Conservation (phyloP, 2,329 filamentous ascomycete species). For the Intubia oerlemansii region DNA sequence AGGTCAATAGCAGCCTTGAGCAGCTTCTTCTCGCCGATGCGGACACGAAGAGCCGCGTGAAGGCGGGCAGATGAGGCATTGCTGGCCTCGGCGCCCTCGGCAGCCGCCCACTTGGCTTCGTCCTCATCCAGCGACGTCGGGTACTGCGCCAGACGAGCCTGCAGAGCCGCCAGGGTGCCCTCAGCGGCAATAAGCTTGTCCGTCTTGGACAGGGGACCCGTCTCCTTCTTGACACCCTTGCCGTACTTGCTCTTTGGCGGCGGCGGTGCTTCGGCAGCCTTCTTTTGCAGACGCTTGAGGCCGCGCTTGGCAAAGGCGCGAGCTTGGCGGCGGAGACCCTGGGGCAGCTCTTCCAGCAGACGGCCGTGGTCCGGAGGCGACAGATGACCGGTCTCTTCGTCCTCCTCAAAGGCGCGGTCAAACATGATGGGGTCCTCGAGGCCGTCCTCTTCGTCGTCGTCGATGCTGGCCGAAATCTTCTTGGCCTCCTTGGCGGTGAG, state of each 20-base stretch:
- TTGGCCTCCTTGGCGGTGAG: slow-evolving; percentile 15
- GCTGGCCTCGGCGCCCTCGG: not conserved
- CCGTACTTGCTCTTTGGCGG: slow-evolving; percentile 9
- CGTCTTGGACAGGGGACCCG: not conserved
- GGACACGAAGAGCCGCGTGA: slow-evolving; percentile 14
- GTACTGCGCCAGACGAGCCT: slow-evolving; percentile 11
- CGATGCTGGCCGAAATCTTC: slow-evolving; percentile 18
- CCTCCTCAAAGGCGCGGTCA: slow-evolving; percentile 30
- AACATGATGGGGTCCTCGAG: slow-evolving; percentile 58
- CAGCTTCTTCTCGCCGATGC: slow-evolving; percentile 16
- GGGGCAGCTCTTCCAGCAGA: slow-evolving; percentile 20
- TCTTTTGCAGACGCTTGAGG: slow-evolving; percentile 12
- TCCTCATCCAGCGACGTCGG: slow-evolving; percentile 13
- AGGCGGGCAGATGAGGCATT: too few relatives aligned
- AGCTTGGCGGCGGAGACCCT: slow-evolving; percentile 30
- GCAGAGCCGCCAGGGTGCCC: slow-evolving; percentile 15
- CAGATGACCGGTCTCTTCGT: slow-evolving; percentile 25
- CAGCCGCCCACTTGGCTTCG: slow-evolving; percentile 3
- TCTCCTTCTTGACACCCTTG: slow-evolving; percentile 3
- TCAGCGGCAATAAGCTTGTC: slow-evolving; percentile 16
- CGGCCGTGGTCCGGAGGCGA: slow-evolving; percentile 7
- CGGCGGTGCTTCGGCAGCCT: slow-evolving; percentile 9
- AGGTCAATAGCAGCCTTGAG: slow-evolving; percentile 10
- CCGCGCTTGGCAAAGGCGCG: slow-evolving; percentile 26
- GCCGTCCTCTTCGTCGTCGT: slow-evolving; percentile 28